Percentiles rank a stretch among this genome's conserved stretches.
Evolutionary conservation across 148 eudicot genomes (phyloP).

Genomic region (Pharnaceum exiguum): DNA sequence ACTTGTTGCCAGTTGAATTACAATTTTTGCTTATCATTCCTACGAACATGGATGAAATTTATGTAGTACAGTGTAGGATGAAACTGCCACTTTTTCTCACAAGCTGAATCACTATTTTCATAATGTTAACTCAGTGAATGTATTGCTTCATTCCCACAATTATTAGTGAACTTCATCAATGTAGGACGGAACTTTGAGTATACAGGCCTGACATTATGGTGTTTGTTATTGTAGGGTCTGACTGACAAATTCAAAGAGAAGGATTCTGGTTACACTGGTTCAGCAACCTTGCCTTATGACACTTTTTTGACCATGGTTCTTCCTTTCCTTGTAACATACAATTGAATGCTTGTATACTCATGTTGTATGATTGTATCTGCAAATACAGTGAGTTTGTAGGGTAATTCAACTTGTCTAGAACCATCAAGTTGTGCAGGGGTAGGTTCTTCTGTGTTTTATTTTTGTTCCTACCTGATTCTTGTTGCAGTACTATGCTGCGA

Average conservation of each 20-base stretch:
- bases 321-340: conserved; percentile 49
- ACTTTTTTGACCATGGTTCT: conserved; percentile 70
- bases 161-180: not conserved
- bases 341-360: not conserved
- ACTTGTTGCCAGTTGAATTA: not conserved
- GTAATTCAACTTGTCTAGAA: not conserved
- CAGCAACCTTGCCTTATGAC: conserved; percentile 59
- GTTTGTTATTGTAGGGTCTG: conserved; percentile 50
- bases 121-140: not conserved
- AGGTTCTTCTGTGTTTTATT: not conserved
- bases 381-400: not conserved
- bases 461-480: not conserved
- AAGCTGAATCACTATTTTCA: not conserved
- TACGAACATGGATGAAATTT: too few species aligned
- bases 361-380: not conserved
- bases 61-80: not conserved
- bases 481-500: not conserved
- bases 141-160: not conserved
- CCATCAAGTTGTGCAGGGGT: not conserved
- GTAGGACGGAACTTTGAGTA: not conserved
- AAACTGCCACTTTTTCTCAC: not conserved
- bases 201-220: not conserved
- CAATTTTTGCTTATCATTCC: too few species aligned
- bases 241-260: conserved; percentile 87
- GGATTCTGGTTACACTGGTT: conserved; percentile 57